phyloP scores from a whole-genome alignment of 208 protist species.

The Acanthamoeba royreba region DNA sequence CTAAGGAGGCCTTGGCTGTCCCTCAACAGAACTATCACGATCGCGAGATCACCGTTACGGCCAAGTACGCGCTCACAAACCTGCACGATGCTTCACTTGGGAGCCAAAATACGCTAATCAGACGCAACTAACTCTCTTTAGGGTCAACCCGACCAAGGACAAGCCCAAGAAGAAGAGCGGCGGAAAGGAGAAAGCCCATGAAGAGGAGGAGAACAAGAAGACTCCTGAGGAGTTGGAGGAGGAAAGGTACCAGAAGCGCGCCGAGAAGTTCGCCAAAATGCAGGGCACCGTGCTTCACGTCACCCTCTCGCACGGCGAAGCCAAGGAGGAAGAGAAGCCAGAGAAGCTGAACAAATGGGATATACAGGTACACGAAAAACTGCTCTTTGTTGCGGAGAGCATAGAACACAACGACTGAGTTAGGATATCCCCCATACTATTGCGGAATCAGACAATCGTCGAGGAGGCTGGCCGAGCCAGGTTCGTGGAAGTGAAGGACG shows the following conservation, averaged over 20 bases:
- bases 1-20: neutral
- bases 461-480: neutral
- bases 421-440: neutral
- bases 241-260: too few relatives aligned
- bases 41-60: neutral
- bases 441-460: neutral
- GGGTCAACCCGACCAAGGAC: neutral
- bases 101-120: neutral
- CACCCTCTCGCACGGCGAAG: neutral
- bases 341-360: neutral
- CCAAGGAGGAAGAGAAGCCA: neutral
- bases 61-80: neutral
- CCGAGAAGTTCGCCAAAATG: neutral
- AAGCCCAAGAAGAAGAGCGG: neutral
- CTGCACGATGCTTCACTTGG: neutral
- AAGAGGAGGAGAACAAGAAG: neutral
- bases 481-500: neutral
- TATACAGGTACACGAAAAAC: neutral
- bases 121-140: neutral
- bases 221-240: neutral
- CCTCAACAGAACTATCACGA: neutral
- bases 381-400: too few relatives aligned
- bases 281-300: neutral
- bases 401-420: too few relatives aligned
- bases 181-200: neutral